Evolutionary conservation across 2,329 filamentous ascomycete genomes (phyloP).

Genomic region (Trichoderma atroviride): DNA sequence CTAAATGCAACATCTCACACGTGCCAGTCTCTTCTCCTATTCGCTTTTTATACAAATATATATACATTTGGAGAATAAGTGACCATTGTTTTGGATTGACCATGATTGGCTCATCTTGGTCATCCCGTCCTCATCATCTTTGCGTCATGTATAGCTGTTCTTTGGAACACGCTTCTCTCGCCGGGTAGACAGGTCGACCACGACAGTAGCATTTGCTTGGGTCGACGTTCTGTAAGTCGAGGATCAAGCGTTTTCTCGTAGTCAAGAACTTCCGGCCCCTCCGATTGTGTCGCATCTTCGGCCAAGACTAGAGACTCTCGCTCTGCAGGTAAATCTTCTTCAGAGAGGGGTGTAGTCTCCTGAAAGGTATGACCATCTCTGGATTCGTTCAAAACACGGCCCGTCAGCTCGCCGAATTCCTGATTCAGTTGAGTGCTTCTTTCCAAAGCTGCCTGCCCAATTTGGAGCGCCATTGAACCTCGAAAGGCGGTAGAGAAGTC

Average conservation of each 20-base stretch:
- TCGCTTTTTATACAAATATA: neutral
- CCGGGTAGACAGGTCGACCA: constrained; percentile 9
- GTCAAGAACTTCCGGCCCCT: neutral
- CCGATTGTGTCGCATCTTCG: neutral
- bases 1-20: neutral
- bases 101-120: neutral
- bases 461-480: constrained; percentile 36
- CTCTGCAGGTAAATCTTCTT: neutral
- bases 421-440: constrained; percentile 31
- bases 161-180: constrained; percentile 16
- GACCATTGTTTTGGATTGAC: neutral
- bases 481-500: constrained; percentile 37
- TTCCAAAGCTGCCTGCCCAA: constrained; percentile 32
- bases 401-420: constrained; percentile 29
- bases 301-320: neutral
- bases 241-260: neutral
- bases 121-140: constrained; percentile 11
- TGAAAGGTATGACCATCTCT: neutral
- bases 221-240: neutral
- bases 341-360: neutral
- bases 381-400: neutral
- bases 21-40: too few relatives aligned
- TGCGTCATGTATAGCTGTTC: neutral
- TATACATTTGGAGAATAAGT: neutral
- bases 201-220: neutral